Percentiles rank a stretch among this genome's conserved stretches.
These are phyloP conservation scores for Aurinia saxatilis DNA, from an alignment of 345 rosid genomes.

Conservation along the genomic window DNA sequence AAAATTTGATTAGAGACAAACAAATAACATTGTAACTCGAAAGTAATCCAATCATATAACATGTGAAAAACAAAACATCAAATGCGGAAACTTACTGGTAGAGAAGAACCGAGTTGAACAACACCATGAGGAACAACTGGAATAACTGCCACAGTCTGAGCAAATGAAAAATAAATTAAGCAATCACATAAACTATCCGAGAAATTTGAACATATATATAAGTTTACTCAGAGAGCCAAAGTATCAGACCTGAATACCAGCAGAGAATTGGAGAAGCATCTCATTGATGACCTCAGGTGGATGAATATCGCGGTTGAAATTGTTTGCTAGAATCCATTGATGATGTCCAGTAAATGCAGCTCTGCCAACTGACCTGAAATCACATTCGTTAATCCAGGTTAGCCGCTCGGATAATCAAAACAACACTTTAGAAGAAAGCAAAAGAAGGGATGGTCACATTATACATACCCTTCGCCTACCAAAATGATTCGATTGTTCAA, in stretches of 20 bases:
- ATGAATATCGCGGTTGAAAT: conserved; percentile 40
- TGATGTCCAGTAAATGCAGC: conserved; percentile 86
- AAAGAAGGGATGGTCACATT: not conserved
- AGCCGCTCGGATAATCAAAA: not conserved
- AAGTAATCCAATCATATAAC: not conserved
- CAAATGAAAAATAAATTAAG: not conserved
- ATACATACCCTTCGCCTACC: conserved; percentile 84
- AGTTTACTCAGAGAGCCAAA: not conserved
- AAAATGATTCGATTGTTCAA: conserved; percentile 56
- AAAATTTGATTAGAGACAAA: not conserved
- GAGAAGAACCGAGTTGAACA: conserved; percentile 81
- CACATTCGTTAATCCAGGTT: not conserved
- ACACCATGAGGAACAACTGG: conserved; percentile 85
- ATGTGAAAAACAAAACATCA: not conserved
- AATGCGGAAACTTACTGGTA: conserved; percentile 45
- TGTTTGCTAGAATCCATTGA: conserved; percentile 72
- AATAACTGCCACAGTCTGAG: conserved; percentile 79
- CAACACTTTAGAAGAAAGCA: not conserved
- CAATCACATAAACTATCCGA: not conserved
- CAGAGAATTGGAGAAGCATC: conserved; percentile 70
- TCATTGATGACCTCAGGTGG: conserved; percentile 83
- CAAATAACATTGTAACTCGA: not conserved
- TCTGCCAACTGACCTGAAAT: conserved; percentile 65
- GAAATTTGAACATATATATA: not conserved
- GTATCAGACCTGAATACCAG: conserved; percentile 79